Base-by-base conservation (phyloP, 2,329 filamentous ascomycete species). In the Nectriaceae sp. region DNA sequence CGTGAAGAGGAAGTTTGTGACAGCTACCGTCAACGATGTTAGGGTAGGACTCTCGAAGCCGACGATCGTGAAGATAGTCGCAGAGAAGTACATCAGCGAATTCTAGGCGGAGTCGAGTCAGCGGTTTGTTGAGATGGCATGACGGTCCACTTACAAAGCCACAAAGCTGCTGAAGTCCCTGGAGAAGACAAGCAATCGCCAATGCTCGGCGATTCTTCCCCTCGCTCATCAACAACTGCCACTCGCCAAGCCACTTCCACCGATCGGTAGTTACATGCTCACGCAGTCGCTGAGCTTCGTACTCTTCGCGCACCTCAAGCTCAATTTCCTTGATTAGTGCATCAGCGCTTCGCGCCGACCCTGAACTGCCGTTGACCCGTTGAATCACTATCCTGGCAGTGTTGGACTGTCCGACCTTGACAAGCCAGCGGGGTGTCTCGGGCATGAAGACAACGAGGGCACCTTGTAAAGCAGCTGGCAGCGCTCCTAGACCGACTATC, bases 41-140 rank as follows among this genome's bases (percentile, higher is more conserved):
- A 93, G 78, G 0, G 89, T 94, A 4, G 90, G 90, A 46, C 84
- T 87, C 36, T 79, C 77, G 65, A 96, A 96, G 1, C 87, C 87
- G 1, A 96, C 79, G 24, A 90, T 77, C 3, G 82, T 79, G 64
- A 93, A 93, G 22, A 93, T 90, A 6, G 88, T 91, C 4, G 88
- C 88, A 1, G 88, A 90, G 65, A 90, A 96, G 70, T 96, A 96
- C 90, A 96, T 96, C 22, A 96, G 76, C 11, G 88, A 91, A 71
- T 96, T 96, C 81, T 85, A 56, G 11, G 11, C 8, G 37, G 3
- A 18, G 22, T 10, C 3, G 20, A 19, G 36, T 61, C n/a, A 53
- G 47, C 46, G 53, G 21, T 21, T 16, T 19, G 24, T 35, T 15
- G 26, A 37, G 44, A 35, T 46, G 13, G 10, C 1, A n/a, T 10